Evolutionary conservation across 495 filamentous ascomycete genomes (phyloP).

Genomic region (Aspergillus mulundensis): DNA sequence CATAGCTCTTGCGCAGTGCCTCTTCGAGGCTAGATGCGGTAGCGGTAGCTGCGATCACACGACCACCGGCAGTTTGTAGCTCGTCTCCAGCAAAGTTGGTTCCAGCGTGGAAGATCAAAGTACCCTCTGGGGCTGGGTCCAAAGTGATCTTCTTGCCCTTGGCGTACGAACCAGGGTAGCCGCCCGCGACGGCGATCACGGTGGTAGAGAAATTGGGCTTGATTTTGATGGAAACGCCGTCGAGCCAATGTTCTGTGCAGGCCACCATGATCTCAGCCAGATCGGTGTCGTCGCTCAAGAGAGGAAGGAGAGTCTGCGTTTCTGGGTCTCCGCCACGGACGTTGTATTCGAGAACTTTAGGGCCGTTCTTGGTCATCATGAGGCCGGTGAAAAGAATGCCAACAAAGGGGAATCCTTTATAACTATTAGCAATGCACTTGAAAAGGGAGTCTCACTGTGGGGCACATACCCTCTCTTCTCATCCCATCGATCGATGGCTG

Average conservation of each 20-base stretch:
- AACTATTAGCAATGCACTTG: not conserved
- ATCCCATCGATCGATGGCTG: slow-evolving; percentile 89
- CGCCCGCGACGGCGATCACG: slow-evolving; percentile 87
- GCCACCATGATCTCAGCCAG: slow-evolving; percentile 87
- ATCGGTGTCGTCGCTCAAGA: slow-evolving; percentile 76
- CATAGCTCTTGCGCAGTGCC: slow-evolving; percentile 81
- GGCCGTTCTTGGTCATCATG: slow-evolving; percentile 86
- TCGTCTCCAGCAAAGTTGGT: slow-evolving; percentile 60
- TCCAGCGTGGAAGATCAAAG: slow-evolving; percentile 88
- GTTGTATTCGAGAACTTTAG: slow-evolving; percentile 94
- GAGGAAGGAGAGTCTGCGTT: slow-evolving; percentile 84
- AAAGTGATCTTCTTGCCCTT: slow-evolving; percentile 75
- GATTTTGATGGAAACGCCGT: slow-evolving; percentile 64
- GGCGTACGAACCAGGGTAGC: slow-evolving; percentile 87
- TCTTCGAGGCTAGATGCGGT: slow-evolving; percentile 69
- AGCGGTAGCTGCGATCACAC: slow-evolving; percentile 86
- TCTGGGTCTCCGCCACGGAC: slow-evolving; percentile 96
- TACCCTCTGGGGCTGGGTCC: slow-evolving; percentile 44
- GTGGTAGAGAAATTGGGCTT: slow-evolving; percentile 72
- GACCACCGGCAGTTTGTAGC: slow-evolving; percentile 75
- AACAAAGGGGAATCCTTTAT: slow-evolving; percentile 62
- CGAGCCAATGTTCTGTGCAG: slow-evolving; percentile 71
- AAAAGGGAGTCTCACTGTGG: not conserved
- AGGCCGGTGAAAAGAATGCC: slow-evolving; percentile 92
- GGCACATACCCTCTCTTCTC: slow-evolving; percentile 60